Conservation (phyloP, 2,329 filamentous ascomycete genomes). For the Catunica adiposa region DNA sequence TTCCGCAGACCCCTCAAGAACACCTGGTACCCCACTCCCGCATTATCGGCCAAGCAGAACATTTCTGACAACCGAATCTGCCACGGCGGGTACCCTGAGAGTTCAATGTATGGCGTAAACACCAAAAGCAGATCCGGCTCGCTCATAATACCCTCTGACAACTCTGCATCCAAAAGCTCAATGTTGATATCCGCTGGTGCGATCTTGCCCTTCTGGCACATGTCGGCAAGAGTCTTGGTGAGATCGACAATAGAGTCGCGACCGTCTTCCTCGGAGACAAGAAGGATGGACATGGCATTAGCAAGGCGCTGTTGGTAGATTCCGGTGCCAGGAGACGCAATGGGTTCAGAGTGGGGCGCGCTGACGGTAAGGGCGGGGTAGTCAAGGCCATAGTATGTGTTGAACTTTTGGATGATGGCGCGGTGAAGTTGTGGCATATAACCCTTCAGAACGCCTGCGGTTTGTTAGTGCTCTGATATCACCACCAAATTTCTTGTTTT, state of each 20-base stretch:
- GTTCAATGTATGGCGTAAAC: constrained; percentile 67
- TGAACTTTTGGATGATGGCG: constrained; percentile 61
- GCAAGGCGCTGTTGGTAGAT: constrained; percentile 16
- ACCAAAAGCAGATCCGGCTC: constrained; percentile 83
- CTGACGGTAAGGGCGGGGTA: constrained; percentile 50
- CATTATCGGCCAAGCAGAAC: constrained; percentile 60
- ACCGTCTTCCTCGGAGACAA: constrained; percentile 78
- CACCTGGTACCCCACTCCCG: constrained; percentile 81
- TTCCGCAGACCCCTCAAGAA: constrained; percentile 74
- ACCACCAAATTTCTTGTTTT: background rate
- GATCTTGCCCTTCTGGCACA: constrained; percentile 82
- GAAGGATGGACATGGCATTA: constrained; percentile 14
- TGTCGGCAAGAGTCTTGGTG: constrained; percentile 83
- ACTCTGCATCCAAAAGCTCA: constrained; percentile 78
- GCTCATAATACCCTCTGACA: constrained; percentile 60
- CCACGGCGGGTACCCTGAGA: constrained; percentile 93
- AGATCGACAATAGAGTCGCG: constrained; percentile 88
- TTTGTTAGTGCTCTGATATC: background rate
- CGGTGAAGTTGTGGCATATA: constrained; percentile 75
- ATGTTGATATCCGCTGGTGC: constrained; percentile 63
- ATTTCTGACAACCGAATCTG: constrained; percentile 91
- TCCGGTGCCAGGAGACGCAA: constrained; percentile 18
- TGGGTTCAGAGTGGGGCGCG: constrained; percentile 28
- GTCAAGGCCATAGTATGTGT: constrained; percentile 68
- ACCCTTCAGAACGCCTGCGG: constrained; percentile 66